Percentiles rank a stretch among this genome's conserved stretches.
These are phyloP conservation scores for Phytophthora megakarya DNA, from an alignment of 352 stramenopile species.

Conservation along the genomic window DNA sequence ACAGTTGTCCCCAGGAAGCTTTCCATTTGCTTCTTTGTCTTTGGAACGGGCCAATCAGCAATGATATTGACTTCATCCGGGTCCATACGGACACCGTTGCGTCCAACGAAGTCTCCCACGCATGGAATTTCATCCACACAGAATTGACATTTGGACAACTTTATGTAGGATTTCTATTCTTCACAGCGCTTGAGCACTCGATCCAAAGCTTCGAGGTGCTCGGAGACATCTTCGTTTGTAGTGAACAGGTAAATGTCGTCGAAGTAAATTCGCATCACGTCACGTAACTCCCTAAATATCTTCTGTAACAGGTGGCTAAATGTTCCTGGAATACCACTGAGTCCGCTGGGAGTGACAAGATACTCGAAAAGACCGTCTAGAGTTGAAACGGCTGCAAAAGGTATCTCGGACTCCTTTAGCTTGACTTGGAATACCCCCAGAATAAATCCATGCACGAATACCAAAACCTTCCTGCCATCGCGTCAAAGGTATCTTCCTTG, in stretches of 20 bases:
- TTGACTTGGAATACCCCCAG: constrained; percentile 8
- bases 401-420: neutral
- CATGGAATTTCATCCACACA: constrained; percentile 10
- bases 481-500: constrained; percentile 2
- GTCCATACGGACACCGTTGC: constrained; percentile 3
- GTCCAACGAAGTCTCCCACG: constrained; percentile 8
- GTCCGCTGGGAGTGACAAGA: neutral
- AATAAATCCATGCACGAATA: constrained; percentile 9
- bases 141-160: constrained; percentile 9
- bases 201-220: no score
- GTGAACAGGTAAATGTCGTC: no score
- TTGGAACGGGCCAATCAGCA: neutral
- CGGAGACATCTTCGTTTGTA: no score
- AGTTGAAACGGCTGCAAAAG: constrained; percentile 4
- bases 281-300: no score
- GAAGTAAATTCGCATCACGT: no score
- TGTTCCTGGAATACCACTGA: no score
- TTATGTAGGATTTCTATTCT: neutral
- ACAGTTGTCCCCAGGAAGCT: constrained; percentile 1
- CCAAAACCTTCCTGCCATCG: neutral
- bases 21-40: constrained; percentile 6
- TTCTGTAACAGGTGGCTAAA: no score
- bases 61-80: constrained; percentile 10
- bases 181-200: no score
- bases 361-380: constrained; percentile 4